Evolutionary conservation across 495 filamentous ascomycete genomes (phyloP), one percentile per base, ranked within the genome.

Genomic region (Letharia columbiana): DNA sequence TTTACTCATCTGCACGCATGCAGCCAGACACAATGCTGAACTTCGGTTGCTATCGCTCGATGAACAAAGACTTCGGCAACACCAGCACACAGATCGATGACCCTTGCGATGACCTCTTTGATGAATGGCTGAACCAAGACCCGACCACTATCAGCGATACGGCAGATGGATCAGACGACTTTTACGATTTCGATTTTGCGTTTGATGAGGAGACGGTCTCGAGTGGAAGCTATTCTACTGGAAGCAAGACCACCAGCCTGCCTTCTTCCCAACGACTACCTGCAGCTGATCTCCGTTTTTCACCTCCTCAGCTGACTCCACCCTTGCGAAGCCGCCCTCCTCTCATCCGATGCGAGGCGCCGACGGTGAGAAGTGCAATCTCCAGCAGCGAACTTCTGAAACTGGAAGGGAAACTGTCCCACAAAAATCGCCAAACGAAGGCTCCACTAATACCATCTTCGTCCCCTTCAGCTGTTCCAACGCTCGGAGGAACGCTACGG

Each of bases 91-190:
- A 81, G 72, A 78, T 77, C 52, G 80, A 82, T 67, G 78, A 83
- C 70, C 80, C 79, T 31, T 80, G 78, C 75, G 80, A 79, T 73
- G 78, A 80, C 70, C 69, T 83, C 69, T 82, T 82, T 73, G 80
- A 78, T 70, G 78, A 82, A 74, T 81, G 78, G 70, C 77, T 82
- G 73, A 79, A 81, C 66, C 75, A 78, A 72, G 81, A 83, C 60
- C 73, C 74, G 57, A 72, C 75, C n/a, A 73, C 69, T 54, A 70
- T 72, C 62, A 59, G 61, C 62, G 54, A 65, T 37, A 65, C n/a
- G 23, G 23, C 56, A 66, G 75, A 77, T 73, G 78, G 80, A 62
- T 67, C 73, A 60, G 77, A 80, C 69, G 74, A 70, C 67, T 75
- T 77, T 72, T 79, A 79, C 73, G 77, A 78, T 61, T 71, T 77